These are phyloP conservation scores for Mucor irregularis DNA, from an alignment of 371 early-diverging fungal species.

Conservation along the genomic window DNA sequence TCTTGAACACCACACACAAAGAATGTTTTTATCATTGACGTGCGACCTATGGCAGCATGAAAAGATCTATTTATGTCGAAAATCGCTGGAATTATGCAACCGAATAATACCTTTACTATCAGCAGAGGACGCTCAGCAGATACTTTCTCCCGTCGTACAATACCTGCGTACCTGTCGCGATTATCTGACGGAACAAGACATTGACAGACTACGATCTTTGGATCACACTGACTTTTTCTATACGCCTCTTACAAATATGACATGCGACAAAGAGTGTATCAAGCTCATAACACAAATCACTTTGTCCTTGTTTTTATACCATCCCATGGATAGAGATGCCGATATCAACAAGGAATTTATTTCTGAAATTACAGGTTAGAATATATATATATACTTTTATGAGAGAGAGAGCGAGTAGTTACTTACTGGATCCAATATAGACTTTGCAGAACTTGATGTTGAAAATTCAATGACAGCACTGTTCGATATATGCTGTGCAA, in stretches of 20 bases:
- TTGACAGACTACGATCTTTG: not conserved
- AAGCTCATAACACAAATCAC: not conserved
- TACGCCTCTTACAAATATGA: not conserved
- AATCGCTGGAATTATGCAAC: slow-evolving; percentile 16
- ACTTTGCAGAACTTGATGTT: no score
- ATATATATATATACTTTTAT: no score
- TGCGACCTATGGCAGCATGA: slow-evolving; percentile 5
- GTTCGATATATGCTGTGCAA: slow-evolving; percentile 20
- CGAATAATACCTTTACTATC: not conserved
- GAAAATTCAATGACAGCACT: no score
- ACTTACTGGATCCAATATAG: no score
- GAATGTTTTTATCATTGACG: not conserved
- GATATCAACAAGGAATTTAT: not conserved
- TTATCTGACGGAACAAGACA: not conserved
- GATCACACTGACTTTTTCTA: slow-evolving; percentile 25
- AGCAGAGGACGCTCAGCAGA: not conserved
- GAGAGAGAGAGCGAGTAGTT: no score
- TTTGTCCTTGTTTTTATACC: not conserved
- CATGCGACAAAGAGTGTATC: slow-evolving; percentile 5
- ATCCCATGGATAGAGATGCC: not conserved
- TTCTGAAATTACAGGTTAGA: not conserved
- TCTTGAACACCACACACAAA: no score
- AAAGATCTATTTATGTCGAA: slow-evolving; percentile 8
- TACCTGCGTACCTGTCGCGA: slow-evolving; percentile 7
- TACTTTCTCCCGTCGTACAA: not conserved